Percentiles rank a stretch among this genome's conserved stretches.
Evolutionary conservation across 371 early-diverging fungal species (phyloP).

Genomic region (Rhizopus delemar): DNA sequence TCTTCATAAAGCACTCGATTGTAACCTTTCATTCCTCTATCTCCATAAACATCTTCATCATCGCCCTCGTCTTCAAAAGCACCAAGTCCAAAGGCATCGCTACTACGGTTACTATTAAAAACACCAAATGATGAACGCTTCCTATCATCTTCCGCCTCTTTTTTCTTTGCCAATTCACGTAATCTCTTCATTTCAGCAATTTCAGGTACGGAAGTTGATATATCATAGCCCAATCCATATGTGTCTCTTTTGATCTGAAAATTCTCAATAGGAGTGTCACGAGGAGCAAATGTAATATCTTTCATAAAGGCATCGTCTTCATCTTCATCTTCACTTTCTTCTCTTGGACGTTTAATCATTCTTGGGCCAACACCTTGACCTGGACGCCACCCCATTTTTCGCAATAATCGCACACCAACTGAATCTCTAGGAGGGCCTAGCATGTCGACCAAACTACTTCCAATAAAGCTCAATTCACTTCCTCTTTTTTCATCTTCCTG

Average conservation of each 20-base stretch:
- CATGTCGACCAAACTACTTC: constrained; percentile 40
- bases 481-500: constrained; percentile 45
- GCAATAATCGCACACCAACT: constrained; percentile 61
- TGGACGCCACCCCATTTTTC: constrained; percentile 83
- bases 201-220: constrained; percentile 65
- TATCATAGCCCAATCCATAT: constrained; percentile 74
- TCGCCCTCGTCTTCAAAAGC: constrained; percentile 55
- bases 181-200: constrained; percentile 54
- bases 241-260: constrained; percentile 61
- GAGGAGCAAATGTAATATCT: constrained; percentile 70
- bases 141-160: constrained; percentile 5
- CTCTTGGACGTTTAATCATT: constrained; percentile 33
- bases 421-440: constrained; percentile 69
- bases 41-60: constrained; percentile 49
- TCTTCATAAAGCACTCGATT: constrained; percentile 45
- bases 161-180: constrained; percentile 26
- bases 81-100: constrained; percentile 44
- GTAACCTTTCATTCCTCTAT: constrained; percentile 23
- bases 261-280: constrained; percentile 62
- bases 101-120: constrained; percentile 6
- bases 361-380: constrained; percentile 85
- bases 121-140: constrained; percentile 41
- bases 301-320: constrained; percentile 45
- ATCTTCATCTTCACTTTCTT: constrained; percentile 31
- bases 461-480: constrained; percentile 32